phyloP scores from a whole-genome alignment of 306 rosid species.

The Sesbania bispinosa region DNA sequence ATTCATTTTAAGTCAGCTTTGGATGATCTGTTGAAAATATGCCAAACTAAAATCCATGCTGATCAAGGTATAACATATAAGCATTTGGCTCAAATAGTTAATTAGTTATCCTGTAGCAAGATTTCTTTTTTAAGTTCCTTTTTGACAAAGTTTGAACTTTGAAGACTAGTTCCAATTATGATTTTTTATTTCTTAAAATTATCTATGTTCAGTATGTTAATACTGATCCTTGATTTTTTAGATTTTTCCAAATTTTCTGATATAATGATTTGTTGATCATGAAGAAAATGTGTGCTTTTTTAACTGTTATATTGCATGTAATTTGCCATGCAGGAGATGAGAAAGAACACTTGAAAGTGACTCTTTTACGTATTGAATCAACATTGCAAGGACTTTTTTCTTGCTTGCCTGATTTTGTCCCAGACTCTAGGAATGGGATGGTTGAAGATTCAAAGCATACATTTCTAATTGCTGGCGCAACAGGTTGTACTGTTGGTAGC shows the following conservation, averaged over 20 bases:
- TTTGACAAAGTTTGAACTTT: constrained; percentile 14
- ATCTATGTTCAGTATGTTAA: background rate
- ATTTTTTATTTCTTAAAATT: background rate
- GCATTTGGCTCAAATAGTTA: constrained; percentile 12
- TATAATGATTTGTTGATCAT: background rate
- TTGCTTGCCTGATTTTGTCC: constrained; percentile 92
- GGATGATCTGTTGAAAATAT: constrained; percentile 84
- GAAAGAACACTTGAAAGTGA: constrained; percentile 98
- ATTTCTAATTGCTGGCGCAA: constrained; percentile 93
- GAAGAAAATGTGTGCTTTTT: background rate
- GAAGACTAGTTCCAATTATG: background rate
- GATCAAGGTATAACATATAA: constrained; percentile 66
- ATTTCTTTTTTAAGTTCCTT: constrained; percentile 12
- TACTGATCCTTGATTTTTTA: background rate
- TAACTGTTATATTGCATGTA: constrained; percentile 23
- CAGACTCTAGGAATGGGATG: constrained; percentile 60
- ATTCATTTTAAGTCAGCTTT: constrained; percentile 86
- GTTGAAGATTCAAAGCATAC: constrained; percentile 53
- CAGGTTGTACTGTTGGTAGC: constrained; percentile 82
- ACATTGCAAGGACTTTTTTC: constrained; percentile 93
- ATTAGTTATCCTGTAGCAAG: background rate
- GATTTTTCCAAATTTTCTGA: background rate
- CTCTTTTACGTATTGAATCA: constrained; percentile 93
- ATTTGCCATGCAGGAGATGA: constrained; percentile 71
- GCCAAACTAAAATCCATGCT: constrained; percentile 68